Conservation (phyloP, 75 land plant species). For the Picea glauca region DNA sequence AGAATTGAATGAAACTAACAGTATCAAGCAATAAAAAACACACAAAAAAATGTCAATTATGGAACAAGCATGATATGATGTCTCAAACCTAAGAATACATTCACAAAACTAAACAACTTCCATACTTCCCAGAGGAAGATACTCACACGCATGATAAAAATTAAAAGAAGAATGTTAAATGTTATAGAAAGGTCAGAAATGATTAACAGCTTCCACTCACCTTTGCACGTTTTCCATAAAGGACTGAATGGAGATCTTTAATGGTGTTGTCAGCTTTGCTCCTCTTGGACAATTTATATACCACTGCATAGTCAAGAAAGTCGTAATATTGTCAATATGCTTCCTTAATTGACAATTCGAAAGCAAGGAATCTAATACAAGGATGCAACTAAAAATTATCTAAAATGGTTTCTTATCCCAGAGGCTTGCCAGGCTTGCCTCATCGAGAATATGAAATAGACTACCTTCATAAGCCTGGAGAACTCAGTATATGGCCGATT, state of each 20-base stretch:
- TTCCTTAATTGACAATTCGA: neutral
- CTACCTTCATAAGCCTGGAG: no score
- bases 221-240: slow-evolving; percentile 67
- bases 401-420: neutral
- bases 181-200: neutral
- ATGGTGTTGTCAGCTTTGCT: slow-evolving; percentile 61
- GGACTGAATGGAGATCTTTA: slow-evolving; percentile 46
- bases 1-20: neutral
- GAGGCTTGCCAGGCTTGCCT: neutral
- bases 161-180: neutral
- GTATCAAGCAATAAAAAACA: neutral
- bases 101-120: neutral
- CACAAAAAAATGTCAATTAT: neutral
- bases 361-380: neutral
- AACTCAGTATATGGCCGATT: no score
- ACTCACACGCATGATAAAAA: neutral
- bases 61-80: neutral
- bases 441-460: neutral
- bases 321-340: neutral
- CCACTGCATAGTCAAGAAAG: slow-evolving; percentile 35
- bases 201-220: slow-evolving; percentile 16
- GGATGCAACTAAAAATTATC: neutral
- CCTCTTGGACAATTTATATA: slow-evolving; percentile 67
- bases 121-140: neutral
- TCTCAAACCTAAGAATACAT: neutral